Conservation (phyloP, 352 stramenopile genomes). For the Thalassiosira ordinaria region DNA sequence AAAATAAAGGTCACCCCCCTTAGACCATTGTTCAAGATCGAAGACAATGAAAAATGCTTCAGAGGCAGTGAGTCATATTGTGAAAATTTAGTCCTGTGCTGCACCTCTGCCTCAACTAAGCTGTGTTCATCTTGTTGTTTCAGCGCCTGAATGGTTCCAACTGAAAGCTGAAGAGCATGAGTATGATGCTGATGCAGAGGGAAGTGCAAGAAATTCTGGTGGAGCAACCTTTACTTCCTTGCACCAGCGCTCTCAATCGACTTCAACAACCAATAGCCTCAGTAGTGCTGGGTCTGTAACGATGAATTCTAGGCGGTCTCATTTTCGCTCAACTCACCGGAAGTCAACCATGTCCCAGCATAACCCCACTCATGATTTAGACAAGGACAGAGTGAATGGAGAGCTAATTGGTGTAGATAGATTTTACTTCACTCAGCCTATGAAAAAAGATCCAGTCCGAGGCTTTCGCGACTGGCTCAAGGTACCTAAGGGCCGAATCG, state of each 20-base stretch:
- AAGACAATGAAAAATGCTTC: constrained; percentile 68
- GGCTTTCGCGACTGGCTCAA: constrained; percentile 80
- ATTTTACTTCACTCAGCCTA: constrained; percentile 86
- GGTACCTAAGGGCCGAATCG: constrained; percentile 66
- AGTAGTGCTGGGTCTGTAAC: constrained; percentile 54
- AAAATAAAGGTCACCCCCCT: constrained; percentile 85
- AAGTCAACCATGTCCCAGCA: constrained; percentile 31
- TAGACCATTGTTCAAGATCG: constrained; percentile 69
- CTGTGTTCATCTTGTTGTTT: constrained; percentile 43
- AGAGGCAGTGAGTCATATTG: constrained; percentile 67
- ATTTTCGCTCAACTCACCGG: constrained; percentile 42
- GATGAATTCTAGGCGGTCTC: constrained; percentile 41
- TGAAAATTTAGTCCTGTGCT: neutral
- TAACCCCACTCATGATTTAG: constrained; percentile 39
- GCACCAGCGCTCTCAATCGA: constrained; percentile 51
- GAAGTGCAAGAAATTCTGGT: constrained; percentile 14
- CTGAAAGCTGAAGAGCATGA: constrained; percentile 59
- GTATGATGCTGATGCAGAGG: constrained; percentile 27
- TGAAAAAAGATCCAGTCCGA: constrained; percentile 68
- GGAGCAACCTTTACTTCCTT: neutral
- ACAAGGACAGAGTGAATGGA: constrained; percentile 50
- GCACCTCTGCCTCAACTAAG: neutral
- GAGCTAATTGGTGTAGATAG: constrained; percentile 79
- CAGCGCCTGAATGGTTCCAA: constrained; percentile 68
- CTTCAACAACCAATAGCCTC: constrained; percentile 52